These are phyloP conservation scores for Globisporangium echinulatum DNA, from an alignment of 352 stramenopile genomes.

Conservation along the genomic window DNA sequence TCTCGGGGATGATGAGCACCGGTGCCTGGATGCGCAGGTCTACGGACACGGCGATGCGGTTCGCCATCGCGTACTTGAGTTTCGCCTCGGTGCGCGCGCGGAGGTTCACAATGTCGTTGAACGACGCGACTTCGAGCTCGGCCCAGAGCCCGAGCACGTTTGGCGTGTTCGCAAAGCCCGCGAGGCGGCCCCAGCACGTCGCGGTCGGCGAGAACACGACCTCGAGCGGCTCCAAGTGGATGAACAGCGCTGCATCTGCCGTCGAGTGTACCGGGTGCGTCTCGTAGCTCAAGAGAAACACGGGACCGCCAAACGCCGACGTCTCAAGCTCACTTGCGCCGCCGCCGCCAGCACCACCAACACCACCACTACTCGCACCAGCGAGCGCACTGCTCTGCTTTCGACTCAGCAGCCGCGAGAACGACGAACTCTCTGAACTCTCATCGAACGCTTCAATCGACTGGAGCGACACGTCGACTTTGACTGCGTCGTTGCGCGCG, in stretches of 20 bases:
- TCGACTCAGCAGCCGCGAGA: conserved; percentile 70
- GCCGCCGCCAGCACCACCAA: neutral
- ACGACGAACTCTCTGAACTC: conserved; percentile 76
- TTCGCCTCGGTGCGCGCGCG: conserved; percentile 84
- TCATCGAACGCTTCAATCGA: conserved; percentile 85
- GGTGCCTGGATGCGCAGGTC: conserved; percentile 83
- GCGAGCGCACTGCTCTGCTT: conserved; percentile 39
- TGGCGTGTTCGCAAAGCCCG: conserved; percentile 71
- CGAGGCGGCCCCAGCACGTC: conserved; percentile 69
- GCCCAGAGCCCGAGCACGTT: conserved; percentile 75
- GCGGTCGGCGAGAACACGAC: conserved; percentile 84
- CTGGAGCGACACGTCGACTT: conserved; percentile 81
- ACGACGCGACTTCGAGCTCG: conserved; percentile 82
- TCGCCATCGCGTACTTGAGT: conserved; percentile 86
- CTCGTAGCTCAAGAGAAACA: conserved; percentile 84
- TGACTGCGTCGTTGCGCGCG: conserved; percentile 56
- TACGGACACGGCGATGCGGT: conserved; percentile 71
- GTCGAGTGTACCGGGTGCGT: conserved; percentile 59
- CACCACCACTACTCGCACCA: conserved; percentile 13
- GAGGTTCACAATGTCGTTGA: conserved; percentile 89
- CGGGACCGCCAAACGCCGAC: conserved; percentile 58
- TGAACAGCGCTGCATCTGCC: conserved; percentile 68
- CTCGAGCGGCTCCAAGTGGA: conserved; percentile 83
- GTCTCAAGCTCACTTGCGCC: conserved; percentile 31
- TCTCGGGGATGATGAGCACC: conserved; percentile 79